Evolutionary conservation across 345 rosid species (phyloP).

Genomic region (Raphanus sativus): DNA sequence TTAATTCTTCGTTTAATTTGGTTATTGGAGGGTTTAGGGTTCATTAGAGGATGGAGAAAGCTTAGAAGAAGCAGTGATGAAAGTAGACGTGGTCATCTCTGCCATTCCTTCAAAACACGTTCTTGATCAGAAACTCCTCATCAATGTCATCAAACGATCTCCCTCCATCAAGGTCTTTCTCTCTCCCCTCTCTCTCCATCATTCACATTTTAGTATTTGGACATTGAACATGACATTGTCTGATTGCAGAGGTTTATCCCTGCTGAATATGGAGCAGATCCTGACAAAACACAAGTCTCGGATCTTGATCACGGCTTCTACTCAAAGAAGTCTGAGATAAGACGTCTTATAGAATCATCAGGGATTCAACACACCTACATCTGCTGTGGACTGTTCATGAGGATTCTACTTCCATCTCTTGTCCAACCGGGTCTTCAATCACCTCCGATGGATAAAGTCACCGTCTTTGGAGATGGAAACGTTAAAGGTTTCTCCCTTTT

Average conservation of each 20-base stretch:
- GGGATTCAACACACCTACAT: constrained; percentile 63
- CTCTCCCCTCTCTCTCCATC: constrained; percentile 31
- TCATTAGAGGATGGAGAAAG: constrained; percentile 67
- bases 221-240: background rate
- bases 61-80: constrained; percentile 64
- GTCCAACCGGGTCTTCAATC: constrained; percentile 63
- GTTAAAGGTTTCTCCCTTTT: constrained; percentile 50
- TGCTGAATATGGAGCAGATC: constrained; percentile 78
- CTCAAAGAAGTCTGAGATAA: constrained; percentile 57
- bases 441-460: constrained; percentile 66
- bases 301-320: constrained; percentile 64
- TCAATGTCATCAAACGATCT: constrained; percentile 54
- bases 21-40: constrained; percentile 43
- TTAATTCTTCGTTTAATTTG: background rate
- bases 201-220: background rate
- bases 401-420: constrained; percentile 66
- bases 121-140: constrained; percentile 66
- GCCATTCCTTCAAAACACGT: constrained; percentile 64
- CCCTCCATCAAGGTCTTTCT: constrained; percentile 55
- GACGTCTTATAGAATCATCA: constrained; percentile 62
- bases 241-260: constrained; percentile 72
- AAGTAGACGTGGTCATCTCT: constrained; percentile 77
- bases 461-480: constrained; percentile 69
- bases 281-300: constrained; percentile 61
- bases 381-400: constrained; percentile 67